Percentiles rank a stretch among this genome's conserved stretches.
These are phyloP conservation scores for Fusarium zealandicum DNA, from an alignment of 2,329 filamentous ascomycete species.

Conservation along the genomic window DNA sequence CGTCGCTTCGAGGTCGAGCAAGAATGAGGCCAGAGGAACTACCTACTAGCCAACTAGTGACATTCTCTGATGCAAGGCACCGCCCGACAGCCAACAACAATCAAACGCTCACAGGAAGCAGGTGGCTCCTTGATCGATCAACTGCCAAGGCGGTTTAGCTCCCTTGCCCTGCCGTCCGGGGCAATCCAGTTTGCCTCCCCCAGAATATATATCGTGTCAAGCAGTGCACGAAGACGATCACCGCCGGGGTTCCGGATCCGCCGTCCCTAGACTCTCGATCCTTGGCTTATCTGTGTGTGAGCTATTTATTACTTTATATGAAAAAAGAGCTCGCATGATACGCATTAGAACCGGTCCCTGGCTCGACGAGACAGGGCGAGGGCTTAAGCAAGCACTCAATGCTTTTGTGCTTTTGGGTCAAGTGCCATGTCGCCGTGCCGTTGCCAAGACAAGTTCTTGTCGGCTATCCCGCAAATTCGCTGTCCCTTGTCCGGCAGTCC, in stretches of 20 bases:
- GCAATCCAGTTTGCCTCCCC: background rate
- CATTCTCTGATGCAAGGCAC: conserved; percentile 33
- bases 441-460: conserved; percentile 14
- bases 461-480: conserved; percentile 22
- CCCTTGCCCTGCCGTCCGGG: background rate
- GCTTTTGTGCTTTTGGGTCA: conserved; percentile 2
- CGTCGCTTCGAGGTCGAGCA: background rate
- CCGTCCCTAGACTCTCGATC: conserved; percentile 11
- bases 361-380: background rate
- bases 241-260: conserved; percentile 20
- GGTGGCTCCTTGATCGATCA: background rate
- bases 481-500: conserved; percentile 26
- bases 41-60: conserved; percentile 20
- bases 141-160: background rate
- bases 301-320: too few relatives aligned
- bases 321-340: background rate
- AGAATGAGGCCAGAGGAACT: conserved; percentile 1
- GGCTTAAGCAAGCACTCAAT: conserved; percentile 10
- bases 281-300: too few relatives aligned
- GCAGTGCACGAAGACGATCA: conserved; percentile 7
- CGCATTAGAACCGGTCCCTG: conserved; percentile 15
- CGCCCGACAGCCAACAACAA: conserved; percentile 4
- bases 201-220: conserved; percentile 4
- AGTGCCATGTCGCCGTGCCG: conserved; percentile 16
- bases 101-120: background rate